These are phyloP conservation scores for Cymbopogon flexuosus DNA, from an alignment of 202 grass and related monocot species.

Conservation along the genomic window DNA sequence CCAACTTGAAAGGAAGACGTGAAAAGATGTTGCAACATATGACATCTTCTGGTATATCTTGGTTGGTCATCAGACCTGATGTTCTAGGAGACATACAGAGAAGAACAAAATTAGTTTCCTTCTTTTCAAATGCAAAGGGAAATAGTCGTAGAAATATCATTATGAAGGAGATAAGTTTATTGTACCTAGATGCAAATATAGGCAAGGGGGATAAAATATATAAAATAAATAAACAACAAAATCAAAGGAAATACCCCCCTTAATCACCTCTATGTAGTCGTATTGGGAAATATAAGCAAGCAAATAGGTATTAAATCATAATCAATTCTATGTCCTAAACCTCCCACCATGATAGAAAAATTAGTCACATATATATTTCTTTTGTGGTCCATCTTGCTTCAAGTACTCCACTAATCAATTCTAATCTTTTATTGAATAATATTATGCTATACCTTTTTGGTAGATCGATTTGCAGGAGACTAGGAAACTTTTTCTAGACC, in stretches of 20 bases:
- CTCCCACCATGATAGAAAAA: no score
- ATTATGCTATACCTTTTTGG: no score
- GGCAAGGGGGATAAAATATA: background rate
- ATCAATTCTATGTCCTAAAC: no score
- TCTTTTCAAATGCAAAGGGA: background rate
- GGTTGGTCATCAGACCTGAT: background rate
- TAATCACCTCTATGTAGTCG: no score
- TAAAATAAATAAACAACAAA: background rate
- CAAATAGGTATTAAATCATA: no score
- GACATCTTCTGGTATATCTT: background rate
- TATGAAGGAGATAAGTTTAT: background rate
- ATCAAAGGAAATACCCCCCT: background rate
- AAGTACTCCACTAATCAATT: no score
- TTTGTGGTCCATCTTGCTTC: no score
- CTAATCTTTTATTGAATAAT: no score
- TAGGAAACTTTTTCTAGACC: no score
- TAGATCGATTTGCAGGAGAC: no score
- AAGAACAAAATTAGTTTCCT: background rate
- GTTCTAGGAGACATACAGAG: background rate
- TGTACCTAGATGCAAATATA: background rate
- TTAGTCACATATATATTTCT: no score
- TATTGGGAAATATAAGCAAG: no score
- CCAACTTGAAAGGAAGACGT: background rate
- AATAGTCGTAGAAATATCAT: background rate
- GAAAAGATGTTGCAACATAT: background rate